Evolutionary conservation across 1,284 basidiomycete genomes (phyloP).

Genomic region (Pseudozyma hubeiensis): DNA sequence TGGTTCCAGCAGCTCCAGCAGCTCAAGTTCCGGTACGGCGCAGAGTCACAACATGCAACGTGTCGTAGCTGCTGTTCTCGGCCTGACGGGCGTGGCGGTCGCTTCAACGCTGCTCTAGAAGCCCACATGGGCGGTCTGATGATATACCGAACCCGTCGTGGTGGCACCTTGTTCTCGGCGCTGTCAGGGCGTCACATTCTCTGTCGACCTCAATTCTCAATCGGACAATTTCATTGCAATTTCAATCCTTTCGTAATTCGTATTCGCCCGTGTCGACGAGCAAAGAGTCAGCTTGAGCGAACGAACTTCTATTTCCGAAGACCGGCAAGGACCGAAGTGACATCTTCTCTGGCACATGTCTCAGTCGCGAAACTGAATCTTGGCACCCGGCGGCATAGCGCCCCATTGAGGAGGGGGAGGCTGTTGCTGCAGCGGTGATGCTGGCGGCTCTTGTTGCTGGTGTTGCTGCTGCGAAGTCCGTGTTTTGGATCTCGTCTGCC

Average conservation of each 20-base stretch:
- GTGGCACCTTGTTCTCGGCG: no score
- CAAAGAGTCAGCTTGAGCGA: no score
- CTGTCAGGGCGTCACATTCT: neutral
- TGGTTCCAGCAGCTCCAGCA: constrained; percentile 23
- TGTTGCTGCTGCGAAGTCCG: constrained; percentile 3
- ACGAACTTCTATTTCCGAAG: no score
- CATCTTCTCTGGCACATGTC: no score
- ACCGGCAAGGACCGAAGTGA: no score
- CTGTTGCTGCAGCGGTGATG: constrained; percentile 6
- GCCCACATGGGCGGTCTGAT: no score
- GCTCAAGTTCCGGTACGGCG: constrained; percentile 2
- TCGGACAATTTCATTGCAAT: constrained; percentile 2
- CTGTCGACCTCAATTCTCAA: no score
- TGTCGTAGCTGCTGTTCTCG: neutral
- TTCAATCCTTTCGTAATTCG: neutral
- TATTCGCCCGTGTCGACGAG: neutral
- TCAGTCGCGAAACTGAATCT: constrained; percentile 56
- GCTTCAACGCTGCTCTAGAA: constrained; percentile 16
- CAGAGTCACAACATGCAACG: no score
- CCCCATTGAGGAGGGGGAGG: constrained; percentile 53
- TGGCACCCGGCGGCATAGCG: constrained; percentile 54
- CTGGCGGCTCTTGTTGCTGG: constrained; percentile 3
- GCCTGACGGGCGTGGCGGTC: constrained; percentile 1
- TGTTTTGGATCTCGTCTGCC: constrained; percentile 17
- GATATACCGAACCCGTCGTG: no score